A percentile compares a stretch with the other conserved stretches of the same genome.
These are phyloP conservation scores for Solanum tarapatanum DNA, from an alignment of 257 asterid genomes.

Conservation along the genomic window DNA sequence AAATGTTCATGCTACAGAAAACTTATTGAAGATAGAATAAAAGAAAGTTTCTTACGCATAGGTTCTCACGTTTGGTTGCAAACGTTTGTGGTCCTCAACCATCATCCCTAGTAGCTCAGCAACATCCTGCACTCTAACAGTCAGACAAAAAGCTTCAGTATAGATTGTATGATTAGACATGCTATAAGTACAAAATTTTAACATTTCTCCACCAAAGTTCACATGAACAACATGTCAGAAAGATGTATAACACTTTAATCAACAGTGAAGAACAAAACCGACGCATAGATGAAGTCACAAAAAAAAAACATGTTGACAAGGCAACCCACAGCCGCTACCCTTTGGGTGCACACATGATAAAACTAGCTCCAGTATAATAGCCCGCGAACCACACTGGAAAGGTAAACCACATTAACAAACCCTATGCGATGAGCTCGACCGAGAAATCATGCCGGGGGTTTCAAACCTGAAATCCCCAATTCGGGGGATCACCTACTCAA, in stretches of 20 bases:
- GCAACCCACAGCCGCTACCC: neutral
- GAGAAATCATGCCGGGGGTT: neutral
- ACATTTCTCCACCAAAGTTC: neutral
- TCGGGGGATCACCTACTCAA: neutral
- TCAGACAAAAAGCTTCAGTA: constrained; percentile 11
- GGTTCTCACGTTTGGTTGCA: constrained; percentile 98
- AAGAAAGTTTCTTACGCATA: constrained; percentile 68
- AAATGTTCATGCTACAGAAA: neutral
- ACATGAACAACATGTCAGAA: neutral
- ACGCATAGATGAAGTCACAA: neutral
- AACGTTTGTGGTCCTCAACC: constrained; percentile 88
- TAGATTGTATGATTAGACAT: neutral
- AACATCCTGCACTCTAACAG: constrained; percentile 90
- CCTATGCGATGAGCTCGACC: neutral
- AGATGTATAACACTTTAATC: neutral
- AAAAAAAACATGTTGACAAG: neutral
- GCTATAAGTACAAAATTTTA: neutral
- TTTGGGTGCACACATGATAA: neutral
- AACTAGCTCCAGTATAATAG: neutral
- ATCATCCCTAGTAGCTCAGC: constrained; percentile 98
- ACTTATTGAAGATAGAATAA: neutral
- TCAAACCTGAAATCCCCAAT: neutral
- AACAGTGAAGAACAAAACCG: neutral
- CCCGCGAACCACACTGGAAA: neutral
- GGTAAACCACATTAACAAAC: neutral